These are phyloP conservation scores for Boletales sp. DNA, from an alignment of 768 basidiomycete species.

Conservation along the genomic window DNA sequence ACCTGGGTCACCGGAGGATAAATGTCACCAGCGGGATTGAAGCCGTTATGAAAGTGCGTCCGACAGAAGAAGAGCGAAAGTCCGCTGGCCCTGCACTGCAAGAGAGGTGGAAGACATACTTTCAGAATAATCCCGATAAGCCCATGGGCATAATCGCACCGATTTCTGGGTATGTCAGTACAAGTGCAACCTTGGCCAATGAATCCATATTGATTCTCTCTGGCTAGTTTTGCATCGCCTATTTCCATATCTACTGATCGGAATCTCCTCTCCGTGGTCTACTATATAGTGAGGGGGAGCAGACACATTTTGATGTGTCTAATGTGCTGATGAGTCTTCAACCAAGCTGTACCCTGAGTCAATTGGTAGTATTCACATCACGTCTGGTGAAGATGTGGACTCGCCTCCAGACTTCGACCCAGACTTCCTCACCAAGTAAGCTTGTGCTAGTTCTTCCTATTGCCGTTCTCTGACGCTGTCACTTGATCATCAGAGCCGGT, in stretches of 20 bases:
- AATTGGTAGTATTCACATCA: constrained; percentile 45
- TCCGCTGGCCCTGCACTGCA: constrained; percentile 19
- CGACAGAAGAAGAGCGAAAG: constrained; percentile 14
- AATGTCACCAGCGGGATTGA: constrained; percentile 12
- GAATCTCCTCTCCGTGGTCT: constrained; percentile 28
- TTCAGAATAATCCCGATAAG: constrained; percentile 18
- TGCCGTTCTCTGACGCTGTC: not conserved
- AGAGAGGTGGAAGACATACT: constrained; percentile 19
- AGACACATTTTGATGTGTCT: not conserved
- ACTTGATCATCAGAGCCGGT: constrained; percentile 7
- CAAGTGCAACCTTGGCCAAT: too few species aligned
- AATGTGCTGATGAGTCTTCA: not conserved
- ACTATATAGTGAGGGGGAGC: constrained; percentile 29
- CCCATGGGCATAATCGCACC: constrained; percentile 34
- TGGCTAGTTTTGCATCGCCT: too few species aligned
- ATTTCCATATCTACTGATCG: constrained; percentile 16
- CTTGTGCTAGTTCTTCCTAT: not conserved
- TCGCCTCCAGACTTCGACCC: constrained; percentile 42
- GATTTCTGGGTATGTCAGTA: constrained; percentile 34
- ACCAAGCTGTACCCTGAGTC: constrained; percentile 41
- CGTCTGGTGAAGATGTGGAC: constrained; percentile 37
- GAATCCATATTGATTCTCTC: too few species aligned
- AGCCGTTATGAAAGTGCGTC: constrained; percentile 23
- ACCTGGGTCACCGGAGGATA: not conserved
- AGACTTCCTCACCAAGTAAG: constrained; percentile 42